Evolutionary conservation across 257 asterid species (phyloP).

Genomic region (Solanum rostratum): DNA sequence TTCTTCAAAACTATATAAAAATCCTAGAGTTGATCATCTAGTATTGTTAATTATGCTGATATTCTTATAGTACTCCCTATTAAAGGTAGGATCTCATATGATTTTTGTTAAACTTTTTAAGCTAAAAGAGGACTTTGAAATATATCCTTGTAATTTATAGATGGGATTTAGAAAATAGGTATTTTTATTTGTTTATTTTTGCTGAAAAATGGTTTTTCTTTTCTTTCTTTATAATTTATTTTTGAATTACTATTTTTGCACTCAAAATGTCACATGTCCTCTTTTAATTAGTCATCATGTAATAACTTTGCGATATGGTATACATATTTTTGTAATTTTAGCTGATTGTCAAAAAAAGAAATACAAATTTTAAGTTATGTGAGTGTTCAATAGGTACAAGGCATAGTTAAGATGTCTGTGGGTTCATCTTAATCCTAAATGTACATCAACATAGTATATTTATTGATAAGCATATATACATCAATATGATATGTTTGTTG

Average conservation of each 20-base stretch:
- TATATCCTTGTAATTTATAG: neutral
- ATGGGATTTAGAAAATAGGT: no score
- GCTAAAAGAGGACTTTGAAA: neutral
- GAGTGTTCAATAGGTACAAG: neutral
- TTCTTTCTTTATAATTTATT: neutral
- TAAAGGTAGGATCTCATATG: neutral
- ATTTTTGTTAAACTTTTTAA: neutral
- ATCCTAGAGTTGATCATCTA: neutral
- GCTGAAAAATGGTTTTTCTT: neutral
- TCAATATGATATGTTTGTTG: no score
- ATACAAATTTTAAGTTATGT: neutral
- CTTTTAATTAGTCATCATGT: neutral
- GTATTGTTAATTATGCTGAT: neutral
- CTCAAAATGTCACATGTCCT: neutral
- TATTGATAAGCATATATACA: neutral
- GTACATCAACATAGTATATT: neutral
- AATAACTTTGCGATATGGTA: no score
- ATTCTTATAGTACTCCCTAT: neutral
- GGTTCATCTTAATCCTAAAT: neutral
- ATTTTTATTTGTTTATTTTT: no score
- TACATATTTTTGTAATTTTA: neutral
- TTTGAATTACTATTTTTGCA: neutral
- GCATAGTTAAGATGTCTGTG: neutral
- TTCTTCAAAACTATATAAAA: neutral
- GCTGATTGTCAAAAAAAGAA: neutral